Evolutionary conservation across 2,329 filamentous ascomycete genomes (phyloP), one percentile per base, ranked within the genome.

Genomic region (Sporothrix curviconia): DNA sequence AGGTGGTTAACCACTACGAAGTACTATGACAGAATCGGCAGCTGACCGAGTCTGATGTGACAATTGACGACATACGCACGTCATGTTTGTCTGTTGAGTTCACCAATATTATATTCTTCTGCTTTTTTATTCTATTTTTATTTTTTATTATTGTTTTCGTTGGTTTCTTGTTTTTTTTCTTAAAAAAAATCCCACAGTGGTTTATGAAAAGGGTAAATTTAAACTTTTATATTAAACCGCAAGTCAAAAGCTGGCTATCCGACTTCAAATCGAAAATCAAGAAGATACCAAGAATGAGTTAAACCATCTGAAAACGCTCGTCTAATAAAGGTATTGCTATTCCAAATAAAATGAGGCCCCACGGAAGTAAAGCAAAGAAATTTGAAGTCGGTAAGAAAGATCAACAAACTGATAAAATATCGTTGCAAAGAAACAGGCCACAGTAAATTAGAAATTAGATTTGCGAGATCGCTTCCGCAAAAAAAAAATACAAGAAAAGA

Each of bases 21-120:
- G n/a, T n/a, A n/a, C n/a, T n/a, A 56, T 56, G 54, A 34, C 44
- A 56, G 30, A 36, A 56, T 56, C 14, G 44, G 8, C 19, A n/a
- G 36, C 19, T 44, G 25, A 25, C n/a, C n/a, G n/a, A n/a, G n/a
- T n/a, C n/a, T n/a, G n/a, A n/a, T n/a, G n/a, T n/a, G n/a, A n/a
- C n/a, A n/a, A n/a, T n/a, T n/a, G n/a, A n/a, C n/a, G n/a, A n/a
- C n/a, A n/a, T n/a, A n/a, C n/a, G n/a, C n/a, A n/a, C n/a, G n/a
- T n/a, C n/a, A n/a, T n/a, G n/a, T n/a, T n/a, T n/a, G n/a, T n/a
- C n/a, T n/a, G n/a, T n/a, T n/a, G n/a, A n/a, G n/a, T n/a, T n/a
- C n/a, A n/a, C n/a, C n/a, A n/a, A n/a, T n/a, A n/a, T n/a, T n/a
- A n/a, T n/a, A n/a, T n/a, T n/a, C n/a, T n/a, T n/a, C n/a, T n/a